Base-by-base conservation (phyloP, 2,329 filamentous ascomycete species). In the Fusarium tanahbumbuense region DNA sequence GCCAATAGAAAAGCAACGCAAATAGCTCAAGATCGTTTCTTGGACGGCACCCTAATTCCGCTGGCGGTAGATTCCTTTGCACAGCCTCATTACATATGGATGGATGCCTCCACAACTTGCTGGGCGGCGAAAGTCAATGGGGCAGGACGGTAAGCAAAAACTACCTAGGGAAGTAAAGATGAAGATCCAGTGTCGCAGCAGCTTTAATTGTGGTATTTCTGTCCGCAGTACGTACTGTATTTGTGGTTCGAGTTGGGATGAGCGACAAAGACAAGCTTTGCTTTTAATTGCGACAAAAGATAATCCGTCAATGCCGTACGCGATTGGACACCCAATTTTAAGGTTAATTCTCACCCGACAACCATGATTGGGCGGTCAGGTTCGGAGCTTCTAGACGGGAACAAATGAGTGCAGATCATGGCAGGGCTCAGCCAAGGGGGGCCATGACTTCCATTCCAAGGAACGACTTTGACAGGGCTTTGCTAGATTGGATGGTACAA, bases 21-120 rank as follows among this genome's bases (percentile, higher is more conserved):
- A 28, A 23, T 23, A 42, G 30, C 15, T 28, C 8, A 28, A 16
- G 22, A 12, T 8, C 34, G 34, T 27, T 28, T 34, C 25, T 22
- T 13, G 42, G 34, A 32, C 13, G 20, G 40, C 20, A 20, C 30
- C n/a, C 28, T 23, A 18, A 44, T 44, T 44, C 13, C 22, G 45
- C 32, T 32, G 40, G 52, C 42, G 37, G 20, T 16, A 27, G 53
- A 48, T n/a, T 42, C 22, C 50, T 60, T 58, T 60, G 68, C 73
- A 73, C 72, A 75, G 73, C 73, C 73, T 73, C 72, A 30, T 50
- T 68, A 44, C 42, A 27, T 34, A 32, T 50, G 40, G 42, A 58
- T 30, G n/a, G 25, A 37, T 32, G 4, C 16, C 53, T 64, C 56
- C 23, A 22, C 32, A 52, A n/a, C 44, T 32, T 44, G 40, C 6